Base-by-base conservation (phyloP, 2,329 filamentous ascomycete genomes). In the Xylaria sp. region DNA sequence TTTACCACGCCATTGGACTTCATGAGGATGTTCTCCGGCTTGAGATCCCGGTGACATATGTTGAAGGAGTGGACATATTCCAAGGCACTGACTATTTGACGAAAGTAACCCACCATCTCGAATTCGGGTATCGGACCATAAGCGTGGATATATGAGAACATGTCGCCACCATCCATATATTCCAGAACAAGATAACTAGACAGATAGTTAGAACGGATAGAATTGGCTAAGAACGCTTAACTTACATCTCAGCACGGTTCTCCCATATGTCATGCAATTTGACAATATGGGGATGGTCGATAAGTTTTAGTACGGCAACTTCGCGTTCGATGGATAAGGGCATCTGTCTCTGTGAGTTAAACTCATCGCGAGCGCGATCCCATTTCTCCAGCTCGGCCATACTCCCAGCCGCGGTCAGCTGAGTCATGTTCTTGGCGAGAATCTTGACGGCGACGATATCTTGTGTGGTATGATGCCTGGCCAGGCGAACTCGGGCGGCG, bases 191-290 rank as follows among this genome's bases (percentile, higher is more conserved):
- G 86, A 77, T 98, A 98, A 65, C 94, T 97, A 70, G 45, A 36
- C 45, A n/a, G 15, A 15, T 13, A 1, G 20, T 80, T 68, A 80
- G 73, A 13, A 50, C n/a, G 27, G 36, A 22, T 11, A 6, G 71
- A 72, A 45, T 27, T n/a, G 36, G 17, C 17, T 50, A n/a, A 45
- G 31, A 7, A 51, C 11, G 10, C 10, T 36, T 7, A 15, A 65
- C 92, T 82, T 84, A 97, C 92, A 99, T 90, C 79, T 99, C 94
- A 63, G 93, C 92, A 25, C 92, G 87, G 77, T 97, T 98, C 81
- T 99, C 96, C 95, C 95, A 99, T 33, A 99, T 95, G 80, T 99
- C 96, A 77, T 95, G 96, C 10, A 99, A 82, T 72, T 92, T 93
- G 79, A 97, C 94, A 74, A 98, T 95, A 77, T 98, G 96, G 5